Percentiles rank a stretch among this genome's conserved stretches.
Evolutionary conservation across 768 basidiomycete species (phyloP).

Genomic region (Boletellus ananiceps): DNA sequence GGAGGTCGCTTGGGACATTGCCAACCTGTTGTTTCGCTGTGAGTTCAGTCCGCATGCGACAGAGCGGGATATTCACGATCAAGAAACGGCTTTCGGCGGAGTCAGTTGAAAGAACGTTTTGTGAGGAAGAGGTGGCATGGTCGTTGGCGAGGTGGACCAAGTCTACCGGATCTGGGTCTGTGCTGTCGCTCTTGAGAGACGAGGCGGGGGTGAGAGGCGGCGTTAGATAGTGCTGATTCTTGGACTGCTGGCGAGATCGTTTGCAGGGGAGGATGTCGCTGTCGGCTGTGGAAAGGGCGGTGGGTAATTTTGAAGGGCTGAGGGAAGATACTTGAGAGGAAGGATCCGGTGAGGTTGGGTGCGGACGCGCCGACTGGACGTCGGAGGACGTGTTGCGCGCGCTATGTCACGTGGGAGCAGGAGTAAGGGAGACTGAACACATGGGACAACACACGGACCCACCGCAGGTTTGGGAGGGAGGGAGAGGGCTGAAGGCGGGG

Average conservation of each 20-base stretch:
- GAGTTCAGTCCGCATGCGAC: background rate
- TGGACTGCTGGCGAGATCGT: constrained; percentile 21
- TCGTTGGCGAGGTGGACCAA: constrained; percentile 16
- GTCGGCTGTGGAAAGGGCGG: constrained; percentile 13
- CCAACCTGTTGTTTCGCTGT: constrained; percentile 32
- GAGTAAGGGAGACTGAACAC: constrained; percentile 2
- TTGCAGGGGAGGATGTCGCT: constrained; percentile 16
- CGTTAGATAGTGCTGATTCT: constrained; percentile 45
- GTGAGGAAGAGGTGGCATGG: constrained; percentile 17
- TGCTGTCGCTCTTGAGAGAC: constrained; percentile 38
- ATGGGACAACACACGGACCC: constrained; percentile 10
- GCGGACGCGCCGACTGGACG: constrained; percentile 29
- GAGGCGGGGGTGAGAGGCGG: constrained; percentile 72
- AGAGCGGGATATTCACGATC: constrained; percentile 19
- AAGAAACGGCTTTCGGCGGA: constrained; percentile 30
- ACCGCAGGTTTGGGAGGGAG: constrained; percentile 70
- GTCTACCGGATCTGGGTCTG: constrained; percentile 32
- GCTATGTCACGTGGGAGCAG: constrained; percentile 20
- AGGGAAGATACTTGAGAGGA: constrained; percentile 18
- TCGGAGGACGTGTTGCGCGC: constrained; percentile 22
- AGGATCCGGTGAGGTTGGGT: constrained; percentile 16
- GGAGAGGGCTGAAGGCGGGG: constrained; percentile 59
- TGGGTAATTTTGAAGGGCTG: constrained; percentile 9
- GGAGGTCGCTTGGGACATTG: constrained; percentile 34
- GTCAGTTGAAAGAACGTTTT: constrained; percentile 9